Conservation (phyloP, 108 stramenopile genomes). For the Conticribra weissflogii region DNA sequence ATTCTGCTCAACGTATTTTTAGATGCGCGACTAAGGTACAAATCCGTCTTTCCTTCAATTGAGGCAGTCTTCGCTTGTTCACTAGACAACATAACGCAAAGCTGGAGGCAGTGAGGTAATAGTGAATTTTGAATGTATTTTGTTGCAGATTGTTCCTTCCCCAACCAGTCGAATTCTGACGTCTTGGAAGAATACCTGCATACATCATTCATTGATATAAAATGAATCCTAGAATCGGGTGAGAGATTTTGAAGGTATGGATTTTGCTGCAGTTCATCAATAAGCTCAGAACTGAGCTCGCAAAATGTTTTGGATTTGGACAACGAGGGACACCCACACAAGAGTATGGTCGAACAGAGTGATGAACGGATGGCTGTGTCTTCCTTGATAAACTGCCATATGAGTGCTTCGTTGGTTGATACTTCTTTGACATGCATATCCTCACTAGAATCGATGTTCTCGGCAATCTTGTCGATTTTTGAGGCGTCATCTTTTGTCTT, state of each 20-base stretch:
- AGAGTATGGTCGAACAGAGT: constrained; percentile 56
- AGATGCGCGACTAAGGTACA: constrained; percentile 25
- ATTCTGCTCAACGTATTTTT: constrained; percentile 46
- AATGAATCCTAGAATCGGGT: constrained; percentile 2
- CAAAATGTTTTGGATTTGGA: constrained; percentile 12
- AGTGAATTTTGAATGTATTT: constrained; percentile 62
- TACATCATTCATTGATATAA: constrained; percentile 40
- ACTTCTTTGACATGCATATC: no score
- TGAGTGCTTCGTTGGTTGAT: not conserved
- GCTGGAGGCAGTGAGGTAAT: constrained; percentile 79
- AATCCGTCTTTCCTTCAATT: constrained; percentile 30
- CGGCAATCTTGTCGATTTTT: no score
- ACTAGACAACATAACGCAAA: constrained; percentile 55
- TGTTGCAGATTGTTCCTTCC: constrained; percentile 33
- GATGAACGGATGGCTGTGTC: constrained; percentile 61
- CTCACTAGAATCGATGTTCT: no score
- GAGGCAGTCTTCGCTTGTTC: constrained; percentile 30
- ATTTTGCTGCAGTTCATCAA: constrained; percentile 29
- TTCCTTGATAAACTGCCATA: constrained; percentile 45
- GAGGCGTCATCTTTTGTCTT: no score
- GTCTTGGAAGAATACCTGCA: constrained; percentile 11
- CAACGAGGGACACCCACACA: constrained; percentile 57
- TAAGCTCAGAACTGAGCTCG: constrained; percentile 23
- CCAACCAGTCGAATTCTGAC: constrained; percentile 22
- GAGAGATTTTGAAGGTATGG: constrained; percentile 11